Evolutionary conservation across 1,139 yeast genomes (phyloP).

Genomic region (Saccharomyces hybrid): DNA sequence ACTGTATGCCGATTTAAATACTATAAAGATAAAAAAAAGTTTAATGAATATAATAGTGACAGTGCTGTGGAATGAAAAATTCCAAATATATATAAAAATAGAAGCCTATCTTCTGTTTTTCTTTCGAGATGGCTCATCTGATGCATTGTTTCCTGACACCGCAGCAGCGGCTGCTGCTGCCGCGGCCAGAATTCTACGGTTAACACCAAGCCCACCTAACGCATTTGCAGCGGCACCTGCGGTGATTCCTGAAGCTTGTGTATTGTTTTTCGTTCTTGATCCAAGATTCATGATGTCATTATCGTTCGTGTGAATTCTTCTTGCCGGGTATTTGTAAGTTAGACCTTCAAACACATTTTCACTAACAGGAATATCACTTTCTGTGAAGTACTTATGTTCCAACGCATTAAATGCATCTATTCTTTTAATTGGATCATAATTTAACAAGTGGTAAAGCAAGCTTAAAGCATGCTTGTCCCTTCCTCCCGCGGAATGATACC

Average conservation of each 20-base stretch:
- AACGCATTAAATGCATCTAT: conserved; percentile 70
- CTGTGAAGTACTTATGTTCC: conserved; percentile 64
- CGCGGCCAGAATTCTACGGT: conserved; percentile 31
- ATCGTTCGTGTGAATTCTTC: conserved; percentile 74
- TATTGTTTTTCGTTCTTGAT: conserved; percentile 16
- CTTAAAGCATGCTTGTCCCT: conserved; percentile 60
- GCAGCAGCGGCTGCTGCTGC: conserved; percentile 35
- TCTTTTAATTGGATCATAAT: conserved; percentile 78
- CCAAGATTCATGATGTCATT: conserved; percentile 45
- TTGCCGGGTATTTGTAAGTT: conserved; percentile 55
- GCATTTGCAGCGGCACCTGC: conserved; percentile 20
- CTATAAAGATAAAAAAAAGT: neutral
- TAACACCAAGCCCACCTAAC: conserved; percentile 31
- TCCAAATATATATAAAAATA: neutral
- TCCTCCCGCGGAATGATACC: conserved; percentile 83
- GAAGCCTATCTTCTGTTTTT: conserved; percentile 8
- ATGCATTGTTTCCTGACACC: conserved; percentile 24
- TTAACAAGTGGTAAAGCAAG: conserved; percentile 55
- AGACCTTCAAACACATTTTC: conserved; percentile 66
- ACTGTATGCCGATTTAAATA: neutral
- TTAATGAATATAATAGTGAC: neutral
- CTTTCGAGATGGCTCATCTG: conserved; percentile 26
- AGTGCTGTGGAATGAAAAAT: neutral
- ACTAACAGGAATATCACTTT: conserved; percentile 50
- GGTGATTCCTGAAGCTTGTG: conserved; percentile 20